Evolutionary conservation across 1,139 yeast species (phyloP).

Genomic region (Geotrichum bryndzae): DNA sequence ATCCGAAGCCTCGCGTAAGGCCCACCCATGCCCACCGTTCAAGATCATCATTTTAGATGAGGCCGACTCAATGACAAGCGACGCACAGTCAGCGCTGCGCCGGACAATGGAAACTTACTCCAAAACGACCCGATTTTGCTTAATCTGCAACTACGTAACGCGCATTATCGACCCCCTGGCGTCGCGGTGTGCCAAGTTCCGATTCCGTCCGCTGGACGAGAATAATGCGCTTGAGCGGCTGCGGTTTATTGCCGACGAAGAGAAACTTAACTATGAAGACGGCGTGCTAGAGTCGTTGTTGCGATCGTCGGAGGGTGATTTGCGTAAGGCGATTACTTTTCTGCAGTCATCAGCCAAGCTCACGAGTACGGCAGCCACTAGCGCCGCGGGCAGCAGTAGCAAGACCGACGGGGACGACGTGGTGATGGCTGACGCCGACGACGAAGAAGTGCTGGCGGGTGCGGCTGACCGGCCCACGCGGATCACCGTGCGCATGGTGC

Average conservation of each 20-base stretch:
- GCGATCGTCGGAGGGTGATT: conserved; percentile 73
- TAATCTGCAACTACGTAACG: conserved; percentile 92
- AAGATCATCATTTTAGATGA: conserved; percentile 83
- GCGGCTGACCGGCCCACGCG: conserved; percentile 18
- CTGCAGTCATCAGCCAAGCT: conserved; percentile 81
- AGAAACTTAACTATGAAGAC: conserved; percentile 43
- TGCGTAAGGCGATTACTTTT: conserved; percentile 86
- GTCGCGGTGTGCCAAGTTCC: conserved; percentile 89
- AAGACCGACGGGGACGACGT: conserved; percentile 33
- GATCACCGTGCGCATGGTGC: conserved; percentile 44
- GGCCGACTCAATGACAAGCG: conserved; percentile 98
- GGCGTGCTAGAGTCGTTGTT: conserved; percentile 58
- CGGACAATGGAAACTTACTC: conserved; percentile 96
- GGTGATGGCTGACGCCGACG: conserved; percentile 24
- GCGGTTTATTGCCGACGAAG: conserved; percentile 50
- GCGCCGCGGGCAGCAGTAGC: conserved; percentile 30
- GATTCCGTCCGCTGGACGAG: conserved; percentile 75
- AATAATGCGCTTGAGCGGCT: conserved; percentile 65
- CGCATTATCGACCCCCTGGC: conserved; percentile 95
- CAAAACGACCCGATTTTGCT: conserved; percentile 82
- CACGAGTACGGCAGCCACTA: conserved; percentile 27
- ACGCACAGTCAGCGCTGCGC: conserved; percentile 91
- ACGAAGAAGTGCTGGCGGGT: conserved; percentile 18
- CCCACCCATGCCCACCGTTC: conserved; percentile 93
- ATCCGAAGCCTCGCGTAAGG: conserved; percentile 51